A percentile compares a stretch with the other conserved stretches of the same genome.
These are phyloP conservation scores for Cyberlindnera euphorbiiphila DNA, from an alignment of 805 yeast genomes.

Conservation along the genomic window DNA sequence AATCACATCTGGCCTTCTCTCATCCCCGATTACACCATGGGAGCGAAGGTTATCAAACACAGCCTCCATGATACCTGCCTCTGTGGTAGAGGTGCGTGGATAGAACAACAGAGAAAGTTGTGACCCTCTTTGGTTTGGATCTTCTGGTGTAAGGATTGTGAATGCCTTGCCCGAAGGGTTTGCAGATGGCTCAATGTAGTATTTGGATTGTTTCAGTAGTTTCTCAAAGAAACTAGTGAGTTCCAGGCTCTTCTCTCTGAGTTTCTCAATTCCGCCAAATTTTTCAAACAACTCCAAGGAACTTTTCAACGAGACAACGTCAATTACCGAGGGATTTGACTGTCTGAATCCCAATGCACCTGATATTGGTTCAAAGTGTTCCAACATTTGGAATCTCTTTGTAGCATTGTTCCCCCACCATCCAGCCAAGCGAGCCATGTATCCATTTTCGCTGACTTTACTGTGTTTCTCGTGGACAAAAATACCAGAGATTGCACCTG, in stretches of 20 bases:
- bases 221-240: slow-evolving; percentile 56
- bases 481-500: slow-evolving; percentile 89
- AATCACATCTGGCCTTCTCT: slow-evolving; percentile 86
- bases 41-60: slow-evolving; percentile 47
- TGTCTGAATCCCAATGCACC: slow-evolving; percentile 88
- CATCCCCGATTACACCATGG: slow-evolving; percentile 76
- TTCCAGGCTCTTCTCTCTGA: slow-evolving; percentile 52
- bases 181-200: slow-evolving; percentile 31
- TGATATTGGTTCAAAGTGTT: slow-evolving; percentile 70
- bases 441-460: slow-evolving; percentile 28
- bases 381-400: slow-evolving; percentile 76
- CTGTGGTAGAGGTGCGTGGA: slow-evolving; percentile 37
- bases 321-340: slow-evolving; percentile 86
- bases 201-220: slow-evolving; percentile 42
- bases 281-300: slow-evolving; percentile 57
- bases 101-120: slow-evolving; percentile 75
- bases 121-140: slow-evolving; percentile 60
- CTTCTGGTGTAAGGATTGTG: slow-evolving; percentile 70
- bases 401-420: slow-evolving; percentile 92
- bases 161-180: slow-evolving; percentile 33
- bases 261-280: slow-evolving; percentile 55
- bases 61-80: slow-evolving; percentile 54
- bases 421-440: slow-evolving; percentile 76
- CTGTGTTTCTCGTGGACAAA: slow-evolving; percentile 58
- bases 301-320: slow-evolving; percentile 67